Percentiles rank a stretch among this genome's conserved stretches.
These are phyloP conservation scores for Penicillium salamii DNA, from an alignment of 495 filamentous ascomycete genomes.

Conservation along the genomic window DNA sequence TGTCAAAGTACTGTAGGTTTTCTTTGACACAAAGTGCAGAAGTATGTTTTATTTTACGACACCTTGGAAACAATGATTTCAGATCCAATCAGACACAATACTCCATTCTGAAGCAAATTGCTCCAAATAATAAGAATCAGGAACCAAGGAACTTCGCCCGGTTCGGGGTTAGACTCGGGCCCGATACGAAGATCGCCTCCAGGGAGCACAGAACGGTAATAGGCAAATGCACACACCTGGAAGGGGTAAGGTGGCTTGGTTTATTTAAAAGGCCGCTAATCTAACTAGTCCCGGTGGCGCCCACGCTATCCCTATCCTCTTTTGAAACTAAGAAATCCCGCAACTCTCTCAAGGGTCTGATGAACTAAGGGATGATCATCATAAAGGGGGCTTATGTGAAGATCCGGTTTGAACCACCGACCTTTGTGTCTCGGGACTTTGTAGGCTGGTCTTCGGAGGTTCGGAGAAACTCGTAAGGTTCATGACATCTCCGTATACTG, in stretches of 20 bases:
- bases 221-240: constrained; percentile 1
- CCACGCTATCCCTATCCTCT: not conserved
- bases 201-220: not conserved
- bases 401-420: constrained; percentile 9
- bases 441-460: not conserved
- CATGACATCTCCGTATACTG: not conserved
- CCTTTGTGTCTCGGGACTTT: not conserved
- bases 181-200: constrained; percentile 5
- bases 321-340: constrained; percentile 10
- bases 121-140: not conserved
- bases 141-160: not conserved
- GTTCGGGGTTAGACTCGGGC: not conserved
- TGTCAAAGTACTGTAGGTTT: constrained; percentile 5
- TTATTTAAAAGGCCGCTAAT: not conserved
- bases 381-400: constrained; percentile 4
- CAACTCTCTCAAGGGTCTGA: constrained; percentile 5
- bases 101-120: too few species aligned
- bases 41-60: not conserved
- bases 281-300: constrained; percentile 6
- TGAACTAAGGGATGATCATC: constrained; percentile 6
- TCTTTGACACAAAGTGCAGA: not conserved
- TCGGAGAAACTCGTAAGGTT: not conserved
- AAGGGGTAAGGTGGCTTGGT: not conserved
- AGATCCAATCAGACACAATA: too few species aligned
- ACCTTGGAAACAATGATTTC: too few species aligned